Base-by-base conservation (phyloP, 2,329 filamentous ascomycete species). In the Sphaerostilbella broomeana region DNA sequence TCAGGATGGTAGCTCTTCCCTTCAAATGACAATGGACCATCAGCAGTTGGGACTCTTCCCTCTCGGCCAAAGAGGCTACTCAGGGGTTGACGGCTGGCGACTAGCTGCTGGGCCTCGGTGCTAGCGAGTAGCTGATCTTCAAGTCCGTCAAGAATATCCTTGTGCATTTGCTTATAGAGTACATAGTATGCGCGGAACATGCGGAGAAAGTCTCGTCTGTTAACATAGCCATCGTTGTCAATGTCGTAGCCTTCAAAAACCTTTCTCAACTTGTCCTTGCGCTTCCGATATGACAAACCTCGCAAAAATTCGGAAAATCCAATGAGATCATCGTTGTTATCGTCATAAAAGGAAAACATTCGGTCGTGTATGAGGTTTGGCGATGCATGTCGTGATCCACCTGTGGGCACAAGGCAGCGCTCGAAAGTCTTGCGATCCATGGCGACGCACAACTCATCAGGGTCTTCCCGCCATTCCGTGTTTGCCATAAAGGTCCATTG, bases 341-440 rank as follows among this genome's bases (percentile, higher is more conserved):
- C 85, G 61, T 98, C 92, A 60, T 95, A 98, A 60, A 95, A 95
- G 35, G 85, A 79, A 63, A 97, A 98, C 76, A 95, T 92, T 50
- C 92, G 84, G 59, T 98, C 90, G 56, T 94, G 92, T 43, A 98
- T 86, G 11, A 95, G 75, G 57, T 94, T 95, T 2, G 90, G 86
- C 1, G 83, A 75, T 9, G 84, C 79, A 40, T 87, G 81, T 21
- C 82, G 77, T 42, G 79, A 77, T n/a, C 83, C 84, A 11, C 84
- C 85, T n/a, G 84, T 84, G 4, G 87, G 86, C 6, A 94, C 81
- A 44, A 97, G 79, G 51, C 88, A 94, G 33, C 85, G 80, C 57
- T 95, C 87, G 62, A 98, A 98, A 0, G 87, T 94, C 60, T 84
- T 84, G 45, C 88, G 80, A 57, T 97, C 89, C 69, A 97, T 94